Evolutionary conservation across 805 yeast species (phyloP), one percentile per base, ranked within the genome.

Genomic region (Kodamaea nitidulidarum): DNA sequence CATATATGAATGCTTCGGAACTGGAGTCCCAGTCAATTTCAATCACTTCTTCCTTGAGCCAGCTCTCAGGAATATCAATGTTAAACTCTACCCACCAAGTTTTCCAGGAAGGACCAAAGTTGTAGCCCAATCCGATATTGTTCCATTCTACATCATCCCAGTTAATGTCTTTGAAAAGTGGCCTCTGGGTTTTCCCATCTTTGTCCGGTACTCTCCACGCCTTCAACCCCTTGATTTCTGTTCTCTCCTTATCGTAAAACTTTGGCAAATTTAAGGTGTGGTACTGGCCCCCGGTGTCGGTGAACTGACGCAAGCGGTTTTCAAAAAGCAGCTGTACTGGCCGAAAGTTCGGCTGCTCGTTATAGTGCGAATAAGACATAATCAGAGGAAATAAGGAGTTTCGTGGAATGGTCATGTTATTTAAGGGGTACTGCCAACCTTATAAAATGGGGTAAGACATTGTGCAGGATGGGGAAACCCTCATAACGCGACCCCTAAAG

Each of bases 51-150:
- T 71, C 68, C 7, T 63, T 48, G 14, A 68, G 34, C 85, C 86
- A 81, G 2, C 69, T 57, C 11, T 66, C 48, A 0, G 96, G 95
- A 4, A 91, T 66, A n/a, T 67, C 65, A 42, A 86, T 61, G 10
- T 71, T 62, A 15, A 91, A 64, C 49, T 78, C 75, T 62, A 93
- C 88, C 98, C 98, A 91, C 47, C 88, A 95, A 1, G 98, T 84
- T 42, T 91, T 82, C 98, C 98, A 91, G 10, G 95, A 84, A 3
- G 98, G 98, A 0, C 98, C 97, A 58, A 85, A 88, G 7, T 70
- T 63, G 49, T 85, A 81, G 15, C 93, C 95, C 47, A 79, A 80
- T 10, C 61, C 58, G n/a, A 86, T 82, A 16, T 68, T 64, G 48
- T 71, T 64, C 71, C 79, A 78, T 15, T 72, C 67, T 24, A 70